A percentile compares a stretch with the other conserved stretches of the same genome.
Evolutionary conservation across 2,329 filamentous ascomycete genomes (phyloP).

Genomic region (Ophiostoma himal-ulmi): DNA sequence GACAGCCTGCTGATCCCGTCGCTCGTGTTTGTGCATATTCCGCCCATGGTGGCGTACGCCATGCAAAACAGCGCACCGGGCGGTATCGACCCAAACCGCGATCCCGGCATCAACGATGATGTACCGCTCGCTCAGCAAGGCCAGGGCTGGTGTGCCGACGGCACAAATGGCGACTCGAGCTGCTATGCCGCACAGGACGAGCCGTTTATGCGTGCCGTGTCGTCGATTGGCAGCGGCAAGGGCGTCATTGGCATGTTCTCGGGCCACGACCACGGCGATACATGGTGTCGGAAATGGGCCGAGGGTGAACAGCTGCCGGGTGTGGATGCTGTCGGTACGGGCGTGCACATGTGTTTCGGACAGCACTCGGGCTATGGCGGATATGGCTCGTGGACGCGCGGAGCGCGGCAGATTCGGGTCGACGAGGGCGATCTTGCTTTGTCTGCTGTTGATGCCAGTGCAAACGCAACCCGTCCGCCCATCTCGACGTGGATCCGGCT

Average conservation of each 20-base stretch:
- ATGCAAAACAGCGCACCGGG: conserved; percentile 27
- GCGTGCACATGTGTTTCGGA: conserved; percentile 41
- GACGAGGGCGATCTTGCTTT: conserved; percentile 26
- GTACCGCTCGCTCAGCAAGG: conserved; percentile 31
- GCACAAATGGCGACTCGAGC: conserved; percentile 28
- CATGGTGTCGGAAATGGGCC: conserved; percentile 43
- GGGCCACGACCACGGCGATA: conserved; percentile 56
- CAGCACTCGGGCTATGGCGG: conserved; percentile 66
- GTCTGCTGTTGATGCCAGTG: neutral
- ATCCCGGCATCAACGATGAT: conserved; percentile 36
- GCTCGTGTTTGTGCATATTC: conserved; percentile 47
- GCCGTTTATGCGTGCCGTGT: conserved; percentile 52
- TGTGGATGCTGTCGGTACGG: conserved; percentile 35
- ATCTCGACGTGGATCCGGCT: conserved; percentile 49
- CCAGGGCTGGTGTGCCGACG: conserved; percentile 33
- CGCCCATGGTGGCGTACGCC: conserved; percentile 32
- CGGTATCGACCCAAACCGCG: conserved; percentile 27
- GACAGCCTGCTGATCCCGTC: conserved; percentile 36
- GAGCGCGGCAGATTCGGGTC: conserved; percentile 34
- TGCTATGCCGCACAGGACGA: conserved; percentile 42
- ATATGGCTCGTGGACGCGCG: conserved; percentile 59
- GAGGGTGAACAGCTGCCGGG: conserved; percentile 22
- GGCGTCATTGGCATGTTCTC: conserved; percentile 50
- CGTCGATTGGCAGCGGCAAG: conserved; percentile 42
- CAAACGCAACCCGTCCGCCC: conserved; percentile 21